Evolutionary conservation across 1,284 basidiomycete genomes (phyloP), one percentile per base, ranked within the genome.

Genomic region (Pholiota adiposa): DNA sequence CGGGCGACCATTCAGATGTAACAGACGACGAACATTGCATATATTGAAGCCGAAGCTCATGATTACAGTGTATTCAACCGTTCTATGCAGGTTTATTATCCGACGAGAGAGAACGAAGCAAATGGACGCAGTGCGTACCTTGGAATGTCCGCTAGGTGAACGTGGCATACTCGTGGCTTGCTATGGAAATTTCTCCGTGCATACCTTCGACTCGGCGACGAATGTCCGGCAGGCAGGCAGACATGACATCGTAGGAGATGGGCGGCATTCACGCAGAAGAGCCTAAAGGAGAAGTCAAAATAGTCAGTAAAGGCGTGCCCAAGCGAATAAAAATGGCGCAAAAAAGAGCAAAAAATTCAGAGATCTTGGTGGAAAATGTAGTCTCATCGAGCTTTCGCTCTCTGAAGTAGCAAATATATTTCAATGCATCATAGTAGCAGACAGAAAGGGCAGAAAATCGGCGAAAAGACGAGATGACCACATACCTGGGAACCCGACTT

Each of bases 331-430:
- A 23, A 36, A 18, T 23, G 53, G 46, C 54, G 31, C 49, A 18
- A 46, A 83, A 83, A 83, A 83, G 67, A 64, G 53, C 59, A 63
- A 57, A 68, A n/a, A n/a, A n/a, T n/a, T 82, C 81, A 82, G 80
- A 81, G 80, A 82, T 82, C 80, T 82, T 81, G 80, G 80, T 82
- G 80, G 79, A 81, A 46, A 79, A 76, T 67, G 63, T 80, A 63
- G 79, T 82, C 80, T 81, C 80, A 81, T 80, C 66, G 78, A 75
- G 74, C 65, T 31, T 43, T 40, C 63, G 67, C 76, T 73, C 80
- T 81, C 80, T 80, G 79, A 81, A 81, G 80, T 71, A 71, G 70
- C 70, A 71, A 68, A 72, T 65, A 69, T 68, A 63, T 62, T 59
- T 64, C 52, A 52, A 63, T 68, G 67, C 70, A 74, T 73, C 71